These are phyloP conservation scores for Solanum gandarillasii DNA, from an alignment of 257 asterid genomes.

Conservation along the genomic window DNA sequence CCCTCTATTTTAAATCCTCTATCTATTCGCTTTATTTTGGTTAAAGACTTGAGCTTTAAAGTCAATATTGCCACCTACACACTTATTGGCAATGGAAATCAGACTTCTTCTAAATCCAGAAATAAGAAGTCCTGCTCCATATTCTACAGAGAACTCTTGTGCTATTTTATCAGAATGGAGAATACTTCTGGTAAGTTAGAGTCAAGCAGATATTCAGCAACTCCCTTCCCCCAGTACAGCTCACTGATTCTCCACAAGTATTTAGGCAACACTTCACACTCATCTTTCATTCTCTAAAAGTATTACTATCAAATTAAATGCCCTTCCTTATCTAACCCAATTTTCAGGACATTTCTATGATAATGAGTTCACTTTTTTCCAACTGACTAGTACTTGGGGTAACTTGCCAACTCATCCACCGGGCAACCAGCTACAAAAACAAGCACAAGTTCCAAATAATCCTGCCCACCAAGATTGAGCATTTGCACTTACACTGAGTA, in stretches of 20 bases:
- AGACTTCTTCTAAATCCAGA: background rate
- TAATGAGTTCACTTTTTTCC: background rate
- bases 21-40: background rate
- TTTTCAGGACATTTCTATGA: background rate
- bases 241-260: background rate
- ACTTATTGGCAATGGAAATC: background rate
- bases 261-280: background rate
- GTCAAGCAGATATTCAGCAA: background rate
- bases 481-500: background rate
- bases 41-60: background rate
- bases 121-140: background rate
- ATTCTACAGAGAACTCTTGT: background rate
- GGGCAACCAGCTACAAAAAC: background rate
- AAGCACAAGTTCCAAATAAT: background rate
- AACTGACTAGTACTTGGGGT: background rate
- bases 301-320: background rate
- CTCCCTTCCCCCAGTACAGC: background rate
- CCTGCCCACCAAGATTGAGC: background rate
- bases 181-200: background rate
- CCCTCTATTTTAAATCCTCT: background rate
- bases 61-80: background rate
- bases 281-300: background rate
- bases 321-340: background rate
- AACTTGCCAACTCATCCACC: background rate
- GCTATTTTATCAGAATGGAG: background rate